Conservation (phyloP, 352 stramenopile genomes). For the Pythium rishiriense region DNA sequence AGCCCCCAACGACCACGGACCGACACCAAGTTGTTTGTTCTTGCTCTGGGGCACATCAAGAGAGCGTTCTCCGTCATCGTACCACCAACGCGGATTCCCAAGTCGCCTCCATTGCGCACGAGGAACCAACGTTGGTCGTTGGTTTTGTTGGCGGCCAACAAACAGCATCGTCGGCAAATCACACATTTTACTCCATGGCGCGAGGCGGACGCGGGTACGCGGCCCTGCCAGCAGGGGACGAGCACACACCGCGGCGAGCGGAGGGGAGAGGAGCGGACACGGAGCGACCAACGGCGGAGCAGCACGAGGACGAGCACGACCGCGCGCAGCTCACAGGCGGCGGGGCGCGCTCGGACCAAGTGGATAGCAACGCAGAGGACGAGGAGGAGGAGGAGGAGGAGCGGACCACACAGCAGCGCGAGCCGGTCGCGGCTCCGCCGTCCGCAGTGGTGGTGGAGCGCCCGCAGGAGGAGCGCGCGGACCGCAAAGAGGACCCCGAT, state of each 20-base stretch:
- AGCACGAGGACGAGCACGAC: constrained; percentile 24
- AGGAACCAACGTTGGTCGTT: not conserved
- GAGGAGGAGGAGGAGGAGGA: constrained; percentile 7
- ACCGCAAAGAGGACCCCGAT: constrained; percentile 13
- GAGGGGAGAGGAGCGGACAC: not conserved
- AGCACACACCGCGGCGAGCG: constrained; percentile 13
- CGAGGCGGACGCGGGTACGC: constrained; percentile 56
- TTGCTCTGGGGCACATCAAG: not conserved
- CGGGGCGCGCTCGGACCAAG: constrained; percentile 14
- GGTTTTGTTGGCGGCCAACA: not conserved
- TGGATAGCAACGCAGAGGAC: constrained; percentile 13
- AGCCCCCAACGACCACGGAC: not conserved
- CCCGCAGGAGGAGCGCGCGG: constrained; percentile 17
- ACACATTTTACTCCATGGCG: constrained; percentile 34
- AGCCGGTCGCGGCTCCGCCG: not conserved
- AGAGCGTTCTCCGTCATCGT: not conserved
- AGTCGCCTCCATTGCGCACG: no score
- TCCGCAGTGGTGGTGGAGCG: not conserved
- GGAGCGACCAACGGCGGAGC: constrained; percentile 21
- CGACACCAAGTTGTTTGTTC: not conserved
- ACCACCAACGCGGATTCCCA: not conserved
- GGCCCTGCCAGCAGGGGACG: constrained; percentile 45
- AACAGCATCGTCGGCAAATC: not conserved
- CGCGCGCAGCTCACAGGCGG: constrained; percentile 25
- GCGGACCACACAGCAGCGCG: constrained; percentile 8